Conservation (phyloP, 2,329 filamentous ascomycete genomes). For the Arthrobotrys iridis region DNA sequence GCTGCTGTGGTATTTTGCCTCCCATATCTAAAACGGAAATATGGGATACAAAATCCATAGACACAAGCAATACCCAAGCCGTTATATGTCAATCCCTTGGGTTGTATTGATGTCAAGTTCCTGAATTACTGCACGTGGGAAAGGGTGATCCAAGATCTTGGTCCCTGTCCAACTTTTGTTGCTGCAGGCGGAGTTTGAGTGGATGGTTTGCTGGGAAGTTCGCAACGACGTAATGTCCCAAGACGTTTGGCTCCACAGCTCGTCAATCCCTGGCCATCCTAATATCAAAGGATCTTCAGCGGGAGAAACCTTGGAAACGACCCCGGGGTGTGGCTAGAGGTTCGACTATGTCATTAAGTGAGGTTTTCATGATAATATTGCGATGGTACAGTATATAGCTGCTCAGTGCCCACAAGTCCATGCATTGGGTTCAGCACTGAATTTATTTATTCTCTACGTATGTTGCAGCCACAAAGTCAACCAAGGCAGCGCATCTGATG, state of each 20-base stretch:
- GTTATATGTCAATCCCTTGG: conserved; percentile 13
- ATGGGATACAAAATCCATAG: background rate
- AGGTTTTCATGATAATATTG: background rate
- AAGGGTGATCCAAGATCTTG: background rate
- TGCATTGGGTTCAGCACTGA: too few species aligned
- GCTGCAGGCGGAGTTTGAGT: conserved; percentile 8
- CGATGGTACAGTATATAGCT: background rate
- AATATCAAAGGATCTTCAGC: conserved; percentile 39
- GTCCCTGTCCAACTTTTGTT: conserved; percentile 31
- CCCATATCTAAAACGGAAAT: background rate
- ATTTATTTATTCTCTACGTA: background rate
- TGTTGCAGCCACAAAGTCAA: background rate
- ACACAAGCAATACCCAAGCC: background rate
- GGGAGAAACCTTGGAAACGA: conserved; percentile 23
- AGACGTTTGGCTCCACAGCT: conserved; percentile 20
- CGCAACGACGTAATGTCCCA: conserved; percentile 42
- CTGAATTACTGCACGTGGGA: background rate
- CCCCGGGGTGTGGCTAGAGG: background rate
- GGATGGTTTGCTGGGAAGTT: conserved; percentile 2
- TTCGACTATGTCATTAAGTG: conserved; percentile 32
- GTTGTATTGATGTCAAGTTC: background rate
- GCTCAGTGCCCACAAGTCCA: too few species aligned
- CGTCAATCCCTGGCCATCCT: conserved; percentile 1
- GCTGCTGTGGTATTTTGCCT: background rate
- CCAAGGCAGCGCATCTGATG: background rate